These are phyloP conservation scores for Starmerella stigmatis DNA, from an alignment of 805 yeast genomes.

Conservation along the genomic window DNA sequence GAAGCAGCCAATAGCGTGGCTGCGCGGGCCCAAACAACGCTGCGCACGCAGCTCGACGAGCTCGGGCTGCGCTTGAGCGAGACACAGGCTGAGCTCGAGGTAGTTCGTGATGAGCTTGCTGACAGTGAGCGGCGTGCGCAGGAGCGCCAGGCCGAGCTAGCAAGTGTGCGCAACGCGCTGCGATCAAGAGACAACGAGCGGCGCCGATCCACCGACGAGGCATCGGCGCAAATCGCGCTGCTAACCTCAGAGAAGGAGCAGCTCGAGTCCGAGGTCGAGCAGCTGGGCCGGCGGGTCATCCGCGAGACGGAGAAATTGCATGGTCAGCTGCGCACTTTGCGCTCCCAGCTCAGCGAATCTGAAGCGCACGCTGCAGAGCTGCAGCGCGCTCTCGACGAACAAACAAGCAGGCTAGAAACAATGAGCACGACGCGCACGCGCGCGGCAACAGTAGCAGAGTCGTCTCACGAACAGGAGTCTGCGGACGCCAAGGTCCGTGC, in stretches of 20 bases:
- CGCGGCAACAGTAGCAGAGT: background rate
- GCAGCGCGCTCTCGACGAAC: slow-evolving; percentile 9
- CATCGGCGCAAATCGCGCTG: slow-evolving; percentile 42
- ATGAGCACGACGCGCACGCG: background rate
- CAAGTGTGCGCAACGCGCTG: slow-evolving; percentile 57
- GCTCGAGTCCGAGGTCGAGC: slow-evolving; percentile 44
- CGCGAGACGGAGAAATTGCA: slow-evolving; percentile 58
- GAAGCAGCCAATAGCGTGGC: slow-evolving; percentile 17
- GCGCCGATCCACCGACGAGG: slow-evolving; percentile 43
- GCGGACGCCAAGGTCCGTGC: background rate
- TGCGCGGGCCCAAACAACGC: slow-evolving; percentile 11
- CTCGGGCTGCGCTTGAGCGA: slow-evolving; percentile 54
- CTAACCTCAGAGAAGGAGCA: slow-evolving; percentile 52
- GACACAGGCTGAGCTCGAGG: slow-evolving; percentile 46
- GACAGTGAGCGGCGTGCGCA: slow-evolving; percentile 64
- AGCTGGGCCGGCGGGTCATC: slow-evolving; percentile 43
- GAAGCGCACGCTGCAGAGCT: slow-evolving; percentile 16
- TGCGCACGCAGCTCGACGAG: slow-evolving; percentile 29
- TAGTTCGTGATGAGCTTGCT: slow-evolving; percentile 69
- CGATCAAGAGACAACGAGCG: slow-evolving; percentile 57
- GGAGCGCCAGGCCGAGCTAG: slow-evolving; percentile 70
- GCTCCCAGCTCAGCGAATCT: slow-evolving; percentile 19
- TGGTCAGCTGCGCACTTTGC: slow-evolving; percentile 30
- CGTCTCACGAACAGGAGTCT: background rate
- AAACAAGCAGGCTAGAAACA: background rate